Base-by-base conservation (phyloP, 805 yeast species). In the Starmerella sp. region DNA sequence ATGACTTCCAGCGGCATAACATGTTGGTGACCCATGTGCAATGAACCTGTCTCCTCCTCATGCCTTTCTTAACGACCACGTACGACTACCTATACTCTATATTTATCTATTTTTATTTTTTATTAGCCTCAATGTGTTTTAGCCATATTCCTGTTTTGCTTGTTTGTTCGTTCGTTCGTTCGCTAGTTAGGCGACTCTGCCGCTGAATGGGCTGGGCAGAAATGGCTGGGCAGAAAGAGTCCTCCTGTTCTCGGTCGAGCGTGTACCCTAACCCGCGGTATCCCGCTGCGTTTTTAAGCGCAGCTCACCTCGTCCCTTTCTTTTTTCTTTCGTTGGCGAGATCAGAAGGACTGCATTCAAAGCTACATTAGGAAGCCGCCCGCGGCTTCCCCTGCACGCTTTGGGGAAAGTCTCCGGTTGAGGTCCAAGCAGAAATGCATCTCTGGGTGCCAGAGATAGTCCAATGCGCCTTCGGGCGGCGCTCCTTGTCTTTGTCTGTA, bases 331-430 rank as follows among this genome's bases (percentile, higher is more conserved):
- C 53, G 31, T 51, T 34, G 58, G 58, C 58, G 55, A 56, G 64
- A 54, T 52, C 51, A 47, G 60, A 52, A 29, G 44, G 63, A 58
- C 56, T 55, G 67, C 66, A 55, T 57, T 56, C 67, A 58, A 63
- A 65, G 68, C 68, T 54, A 63, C 66, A 44, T 29, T 46, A 60
- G 63, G 53, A 37, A 13, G 32, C 17, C 51, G 9, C 34, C 13
- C n/a, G n/a, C 8, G 15, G 29, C 31, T 29, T 46, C 56, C 57
- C 47, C 39, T 53, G 59, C 43, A 60, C 55, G 67, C 68, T 65
- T 65, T 59, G 66, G 68, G 68, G 66, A 65, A 65, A 65, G 68
- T 65, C 68, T 64, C 68, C 68, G 68, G 68, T 62, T 62, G 56
- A 54, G 55, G 51, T 52, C 22, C 54, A 51, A 52, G 66, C 66